Conservation (phyloP, 176 grass and related monocot species). For the Thalia dealbata region DNA sequence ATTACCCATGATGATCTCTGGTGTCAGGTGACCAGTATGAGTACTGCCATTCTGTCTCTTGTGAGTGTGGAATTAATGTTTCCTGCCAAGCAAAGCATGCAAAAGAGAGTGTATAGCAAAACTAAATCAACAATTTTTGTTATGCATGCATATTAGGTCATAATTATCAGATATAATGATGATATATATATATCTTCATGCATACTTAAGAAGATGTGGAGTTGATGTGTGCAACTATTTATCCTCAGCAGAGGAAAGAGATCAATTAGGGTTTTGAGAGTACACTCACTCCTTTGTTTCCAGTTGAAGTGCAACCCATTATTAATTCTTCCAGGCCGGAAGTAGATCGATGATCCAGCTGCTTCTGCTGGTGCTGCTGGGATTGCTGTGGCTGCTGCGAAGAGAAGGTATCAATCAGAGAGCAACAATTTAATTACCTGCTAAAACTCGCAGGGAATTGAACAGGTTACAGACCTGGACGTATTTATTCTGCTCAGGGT, state of each 20-base stretch:
- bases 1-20: conserved; percentile 96
- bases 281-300: conserved; percentile 41
- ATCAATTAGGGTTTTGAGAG: conserved; percentile 4
- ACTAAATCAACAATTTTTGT: too few relatives aligned
- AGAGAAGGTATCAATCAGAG: too few relatives aligned
- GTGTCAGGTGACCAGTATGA: conserved; percentile 85
- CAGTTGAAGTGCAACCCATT: conserved; percentile 55
- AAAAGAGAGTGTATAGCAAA: conserved; percentile 8
- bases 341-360: conserved; percentile 41
- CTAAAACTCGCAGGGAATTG: too few relatives aligned
- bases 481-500: conserved; percentile 50
- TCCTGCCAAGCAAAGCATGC: conserved; percentile 47
- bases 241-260: too few relatives aligned
- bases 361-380: conserved; percentile 36
- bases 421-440: too few relatives aligned
- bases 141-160: too few relatives aligned
- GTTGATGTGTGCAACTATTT: too few relatives aligned
- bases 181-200: too few relatives aligned
- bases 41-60: conserved; percentile 99
- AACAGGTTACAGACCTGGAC: conserved; percentile 26
- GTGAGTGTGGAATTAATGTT: conserved; percentile 69
- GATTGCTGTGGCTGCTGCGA: background rate
- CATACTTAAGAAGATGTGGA: too few relatives aligned
- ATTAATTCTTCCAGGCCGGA: conserved; percentile 74
- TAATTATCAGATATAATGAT: too few relatives aligned